Conservation (phyloP, 768 basidiomycete genomes). For the Boletus vermiculosoides region DNA sequence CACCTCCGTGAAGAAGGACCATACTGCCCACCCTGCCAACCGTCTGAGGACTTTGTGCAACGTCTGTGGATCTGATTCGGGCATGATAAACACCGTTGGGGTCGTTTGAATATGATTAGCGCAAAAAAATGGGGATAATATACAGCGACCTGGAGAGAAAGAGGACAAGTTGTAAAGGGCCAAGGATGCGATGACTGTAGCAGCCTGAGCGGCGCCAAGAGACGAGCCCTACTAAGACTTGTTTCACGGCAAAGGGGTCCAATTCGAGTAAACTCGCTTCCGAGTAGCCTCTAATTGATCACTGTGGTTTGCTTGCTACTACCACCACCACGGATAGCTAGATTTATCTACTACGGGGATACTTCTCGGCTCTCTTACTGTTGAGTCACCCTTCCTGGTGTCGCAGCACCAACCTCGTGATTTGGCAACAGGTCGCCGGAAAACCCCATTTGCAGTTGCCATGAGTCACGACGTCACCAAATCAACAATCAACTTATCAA, state of each 20-base stretch:
- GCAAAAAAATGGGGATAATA: slow-evolving; percentile 9
- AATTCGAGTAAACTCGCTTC: slow-evolving; percentile 6
- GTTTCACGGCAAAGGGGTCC: slow-evolving; percentile 2
- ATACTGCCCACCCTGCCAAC: slow-evolving; percentile 70
- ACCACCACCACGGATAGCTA: not conserved
- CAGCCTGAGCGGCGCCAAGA: not conserved
- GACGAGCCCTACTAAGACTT: not conserved
- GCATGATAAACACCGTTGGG: slow-evolving; percentile 10
- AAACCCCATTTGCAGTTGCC: not conserved
- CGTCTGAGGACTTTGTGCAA: slow-evolving; percentile 71
- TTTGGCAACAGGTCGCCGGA: not conserved
- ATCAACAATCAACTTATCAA: too few species aligned
- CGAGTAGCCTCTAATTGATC: not conserved
- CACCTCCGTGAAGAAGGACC: slow-evolving; percentile 87
- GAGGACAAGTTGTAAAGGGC: not conserved
- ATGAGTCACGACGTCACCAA: not conserved
- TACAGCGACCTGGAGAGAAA: slow-evolving; percentile 2
- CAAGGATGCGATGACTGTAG: not conserved
- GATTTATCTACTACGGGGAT: not conserved
- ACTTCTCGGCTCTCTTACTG: not conserved
- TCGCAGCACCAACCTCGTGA: slow-evolving; percentile 1
- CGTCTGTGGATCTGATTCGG: slow-evolving; percentile 38
- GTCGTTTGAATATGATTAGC: slow-evolving; percentile 8
- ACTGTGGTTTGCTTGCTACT: not conserved
- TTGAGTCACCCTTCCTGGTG: not conserved